Conservation (phyloP, 139 green algal species). For the Edaphochlamys debaryana region DNA sequence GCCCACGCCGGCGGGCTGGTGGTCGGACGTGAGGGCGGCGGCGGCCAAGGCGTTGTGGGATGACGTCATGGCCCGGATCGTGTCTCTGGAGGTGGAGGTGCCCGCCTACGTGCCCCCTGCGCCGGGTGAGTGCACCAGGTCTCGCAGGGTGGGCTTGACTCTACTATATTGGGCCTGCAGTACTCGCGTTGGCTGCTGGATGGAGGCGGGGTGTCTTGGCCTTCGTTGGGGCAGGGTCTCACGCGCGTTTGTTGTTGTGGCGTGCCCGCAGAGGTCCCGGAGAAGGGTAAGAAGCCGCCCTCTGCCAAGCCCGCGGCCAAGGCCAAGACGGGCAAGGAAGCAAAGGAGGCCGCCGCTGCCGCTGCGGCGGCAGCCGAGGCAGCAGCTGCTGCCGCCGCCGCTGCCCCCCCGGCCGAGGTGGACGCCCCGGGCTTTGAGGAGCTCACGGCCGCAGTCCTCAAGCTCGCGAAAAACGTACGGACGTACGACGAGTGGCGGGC, state of each 20-base stretch:
- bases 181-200: too few species aligned
- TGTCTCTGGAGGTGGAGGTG: constrained; percentile 41
- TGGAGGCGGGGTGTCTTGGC: too few species aligned
- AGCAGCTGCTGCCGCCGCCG: constrained; percentile 11
- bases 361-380: not conserved
- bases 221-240: too few species aligned
- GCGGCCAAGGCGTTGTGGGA: constrained; percentile 43
- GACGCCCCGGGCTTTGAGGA: constrained; percentile 50
- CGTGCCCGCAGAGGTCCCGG: not conserved
- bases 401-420: not conserved
- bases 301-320: not conserved
- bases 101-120: constrained; percentile 18
- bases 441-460: constrained; percentile 35
- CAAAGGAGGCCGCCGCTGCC: constrained; percentile 16
- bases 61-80: constrained; percentile 12
- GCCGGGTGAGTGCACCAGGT: too few species aligned
- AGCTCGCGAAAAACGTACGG: constrained; percentile 35
- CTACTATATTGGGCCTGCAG: too few species aligned
- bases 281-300: constrained; percentile 11
- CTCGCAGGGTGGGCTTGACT: too few species aligned
- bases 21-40: not conserved
- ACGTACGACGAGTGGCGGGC: constrained; percentile 62
- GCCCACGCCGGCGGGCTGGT: constrained; percentile 39
- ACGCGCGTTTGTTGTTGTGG: too few species aligned
- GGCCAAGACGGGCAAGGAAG: constrained; percentile 29